These are phyloP conservation scores for Podaxis rugospora DNA, from an alignment of 768 basidiomycete species.

Conservation along the genomic window DNA sequence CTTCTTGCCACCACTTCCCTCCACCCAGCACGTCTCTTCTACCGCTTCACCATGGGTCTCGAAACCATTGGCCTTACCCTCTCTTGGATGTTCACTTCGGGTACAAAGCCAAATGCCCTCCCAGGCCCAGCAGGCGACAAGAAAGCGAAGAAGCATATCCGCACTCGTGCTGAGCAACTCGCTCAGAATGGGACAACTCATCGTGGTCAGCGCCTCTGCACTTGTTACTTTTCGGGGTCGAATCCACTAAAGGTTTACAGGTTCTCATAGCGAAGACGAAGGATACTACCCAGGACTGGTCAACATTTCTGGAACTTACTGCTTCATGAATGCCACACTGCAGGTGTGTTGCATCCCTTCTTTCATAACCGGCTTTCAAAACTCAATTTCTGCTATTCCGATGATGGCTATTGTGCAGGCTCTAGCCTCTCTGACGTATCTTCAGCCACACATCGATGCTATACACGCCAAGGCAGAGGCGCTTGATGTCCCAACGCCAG, in stretches of 20 bases:
- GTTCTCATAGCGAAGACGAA: slow-evolving; percentile 25
- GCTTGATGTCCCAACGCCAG: slow-evolving; percentile 79
- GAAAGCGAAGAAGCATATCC: slow-evolving; percentile 45
- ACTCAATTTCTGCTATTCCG: not conserved
- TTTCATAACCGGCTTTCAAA: not conserved
- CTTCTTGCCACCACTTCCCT: slow-evolving; percentile 34
- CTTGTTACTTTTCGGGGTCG: not conserved
- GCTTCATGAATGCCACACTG: slow-evolving; percentile 96
- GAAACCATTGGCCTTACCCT: slow-evolving; percentile 50
- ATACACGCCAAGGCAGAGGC: slow-evolving; percentile 75
- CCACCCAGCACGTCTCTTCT: slow-evolving; percentile 21
- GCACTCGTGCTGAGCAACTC: slow-evolving; percentile 56
- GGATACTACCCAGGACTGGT: slow-evolving; percentile 86
- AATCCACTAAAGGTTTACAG: slow-evolving; percentile 1
- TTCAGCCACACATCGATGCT: slow-evolving; percentile 74
- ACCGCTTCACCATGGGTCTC: slow-evolving; percentile 47
- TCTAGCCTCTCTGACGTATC: slow-evolving; percentile 79
- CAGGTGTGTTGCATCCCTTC: slow-evolving; percentile 48
- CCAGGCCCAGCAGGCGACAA: slow-evolving; percentile 22
- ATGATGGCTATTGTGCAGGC: slow-evolving; percentile 45
- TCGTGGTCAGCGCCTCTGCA: slow-evolving; percentile 15
- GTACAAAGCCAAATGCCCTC: slow-evolving; percentile 25
- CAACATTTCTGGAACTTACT: slow-evolving; percentile 94
- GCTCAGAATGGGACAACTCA: slow-evolving; percentile 34
- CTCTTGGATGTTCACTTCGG: slow-evolving; percentile 52